phyloP scores from a whole-genome alignment of 2,329 filamentous ascomycete genomes.

The Aspergillus chevalieri region DNA sequence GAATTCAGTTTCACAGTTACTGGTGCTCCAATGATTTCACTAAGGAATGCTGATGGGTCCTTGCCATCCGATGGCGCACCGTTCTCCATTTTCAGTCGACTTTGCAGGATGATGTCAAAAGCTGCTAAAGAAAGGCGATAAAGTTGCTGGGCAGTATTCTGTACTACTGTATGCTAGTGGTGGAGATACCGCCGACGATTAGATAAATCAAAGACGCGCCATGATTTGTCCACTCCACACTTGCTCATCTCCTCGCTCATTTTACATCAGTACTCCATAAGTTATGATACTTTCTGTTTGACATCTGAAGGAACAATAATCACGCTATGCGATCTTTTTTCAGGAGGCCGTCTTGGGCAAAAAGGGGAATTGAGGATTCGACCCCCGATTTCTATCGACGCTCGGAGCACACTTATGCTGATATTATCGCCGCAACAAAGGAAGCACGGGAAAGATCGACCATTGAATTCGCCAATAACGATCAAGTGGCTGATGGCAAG shows the following conservation, averaged over 20 bases:
- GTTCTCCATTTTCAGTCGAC: constrained; percentile 64
- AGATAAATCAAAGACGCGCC: too few relatives aligned
- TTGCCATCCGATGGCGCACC: constrained; percentile 64
- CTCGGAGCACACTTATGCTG: constrained; percentile 41
- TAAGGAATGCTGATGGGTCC: constrained; percentile 87
- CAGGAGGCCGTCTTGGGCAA: constrained; percentile 50
- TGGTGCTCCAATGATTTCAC: constrained; percentile 87
- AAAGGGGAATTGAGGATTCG: constrained; percentile 28
- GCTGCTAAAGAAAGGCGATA: not conserved
- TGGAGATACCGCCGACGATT: constrained; percentile 1
- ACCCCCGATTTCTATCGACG: constrained; percentile 44
- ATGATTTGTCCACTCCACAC: too few relatives aligned
- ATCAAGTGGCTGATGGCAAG: constrained; percentile 7
- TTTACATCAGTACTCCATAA: too few relatives aligned
- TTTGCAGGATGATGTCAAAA: not conserved
- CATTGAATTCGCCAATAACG: constrained; percentile 3
- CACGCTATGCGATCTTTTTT: constrained; percentile 45
- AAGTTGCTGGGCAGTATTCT: not conserved
- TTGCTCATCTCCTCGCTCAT: too few relatives aligned
- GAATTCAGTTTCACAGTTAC: constrained; percentile 98
- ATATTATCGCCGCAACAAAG: constrained; percentile 39
- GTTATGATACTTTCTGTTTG: too few relatives aligned
- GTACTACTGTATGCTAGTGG: not conserved
- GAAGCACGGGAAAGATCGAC: constrained; percentile 25
- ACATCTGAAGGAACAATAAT: not conserved